Evolutionary conservation across 176 grass and related monocot species (phyloP), one percentile per base, ranked within the genome.

Genomic region (Luzula sylvatica): DNA sequence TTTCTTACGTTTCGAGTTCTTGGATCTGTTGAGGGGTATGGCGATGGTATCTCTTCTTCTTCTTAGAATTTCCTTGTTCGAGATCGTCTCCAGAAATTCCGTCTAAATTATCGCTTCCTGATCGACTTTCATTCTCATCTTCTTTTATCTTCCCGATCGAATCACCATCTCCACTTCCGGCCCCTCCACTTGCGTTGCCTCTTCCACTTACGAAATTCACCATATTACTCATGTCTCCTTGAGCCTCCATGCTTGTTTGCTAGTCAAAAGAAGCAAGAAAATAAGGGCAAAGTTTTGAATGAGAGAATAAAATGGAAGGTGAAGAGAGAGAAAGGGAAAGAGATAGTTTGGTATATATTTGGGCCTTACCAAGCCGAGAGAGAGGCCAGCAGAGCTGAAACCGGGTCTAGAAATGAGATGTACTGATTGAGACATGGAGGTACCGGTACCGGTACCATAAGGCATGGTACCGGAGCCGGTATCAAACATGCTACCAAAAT

Each of bases 1-100:
- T 26, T 7, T 17, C 84, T 71, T 79, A 96, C 90, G 66, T 75
- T 61, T 96, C 90, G 46, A 96, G 90, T 21, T 96, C 90, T 55
- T 96, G 90, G 70, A 96, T 96, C 62, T 96, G 90, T 67, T 89
- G 90, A 53, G 90, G 90, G 5, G 90, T 96, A 59, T 96, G 90
- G 49, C 90, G 90, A 57, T 96, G 90, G 58, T 96, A 96, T 17
- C 90, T 66, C 59, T 83, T 96, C 67, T 88, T 96, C 77, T 89
- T 96, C 74, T 81, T 87, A 56, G 42, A 60, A 72, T 86, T 88
- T 61, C 65, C 79, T 0, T 70, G 83, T 56, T 89, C 90, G 24
- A 79, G 61, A 7, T 96, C 90, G 69, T 96, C 84, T 1, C 71
- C 90, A 42, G 90, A 96, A 35, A 71, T 74, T 22, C 67, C 84